Evolutionary conservation across 306 rosid genomes (phyloP).

Genomic region (Quillaja saponaria): DNA sequence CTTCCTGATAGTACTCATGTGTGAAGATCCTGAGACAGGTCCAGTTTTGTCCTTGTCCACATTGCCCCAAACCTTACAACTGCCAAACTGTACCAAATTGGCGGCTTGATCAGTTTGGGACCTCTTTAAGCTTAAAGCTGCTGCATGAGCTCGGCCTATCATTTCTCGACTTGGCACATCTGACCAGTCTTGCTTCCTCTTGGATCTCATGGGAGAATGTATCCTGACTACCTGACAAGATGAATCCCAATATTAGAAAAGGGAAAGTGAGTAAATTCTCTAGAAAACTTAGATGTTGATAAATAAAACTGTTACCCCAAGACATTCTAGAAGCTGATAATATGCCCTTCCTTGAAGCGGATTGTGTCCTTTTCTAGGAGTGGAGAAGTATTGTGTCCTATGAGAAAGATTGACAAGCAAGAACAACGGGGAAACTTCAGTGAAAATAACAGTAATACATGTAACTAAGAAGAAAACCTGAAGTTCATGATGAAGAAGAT

Average conservation of each 20-base stretch:
- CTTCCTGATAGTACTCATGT: slow-evolving; percentile 80
- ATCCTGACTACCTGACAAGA: slow-evolving; percentile 80
- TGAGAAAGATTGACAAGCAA: slow-evolving; percentile 22
- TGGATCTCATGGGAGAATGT: slow-evolving; percentile 96
- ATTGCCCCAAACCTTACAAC: slow-evolving; percentile 88
- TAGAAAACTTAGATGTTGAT: background rate
- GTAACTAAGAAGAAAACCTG: slow-evolving; percentile 5
- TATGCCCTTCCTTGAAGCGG: slow-evolving; percentile 99
- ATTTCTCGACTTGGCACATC: slow-evolving; percentile 75
- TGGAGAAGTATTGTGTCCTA: slow-evolving; percentile 94
- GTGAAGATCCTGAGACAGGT: slow-evolving; percentile 82
- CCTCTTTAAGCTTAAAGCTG: slow-evolving; percentile 68
- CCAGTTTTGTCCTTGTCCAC: slow-evolving; percentile 64
- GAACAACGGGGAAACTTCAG: slow-evolving; percentile 16
- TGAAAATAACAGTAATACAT: slow-evolving; percentile 1
- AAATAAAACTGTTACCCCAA: slow-evolving; percentile 62
- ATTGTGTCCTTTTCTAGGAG: slow-evolving; percentile 94
- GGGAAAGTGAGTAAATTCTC: background rate
- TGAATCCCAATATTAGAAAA: slow-evolving; percentile 18
- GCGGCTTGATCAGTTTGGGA: slow-evolving; percentile 36
- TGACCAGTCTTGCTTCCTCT: slow-evolving; percentile 86
- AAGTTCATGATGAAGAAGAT: background rate
- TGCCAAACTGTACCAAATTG: slow-evolving; percentile 80
- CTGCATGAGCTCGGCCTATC: slow-evolving; percentile 80
- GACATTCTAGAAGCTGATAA: slow-evolving; percentile 96